Base-by-base conservation (phyloP, 805 yeast genomes). In the Metschnikowia arizonensis region DNA sequence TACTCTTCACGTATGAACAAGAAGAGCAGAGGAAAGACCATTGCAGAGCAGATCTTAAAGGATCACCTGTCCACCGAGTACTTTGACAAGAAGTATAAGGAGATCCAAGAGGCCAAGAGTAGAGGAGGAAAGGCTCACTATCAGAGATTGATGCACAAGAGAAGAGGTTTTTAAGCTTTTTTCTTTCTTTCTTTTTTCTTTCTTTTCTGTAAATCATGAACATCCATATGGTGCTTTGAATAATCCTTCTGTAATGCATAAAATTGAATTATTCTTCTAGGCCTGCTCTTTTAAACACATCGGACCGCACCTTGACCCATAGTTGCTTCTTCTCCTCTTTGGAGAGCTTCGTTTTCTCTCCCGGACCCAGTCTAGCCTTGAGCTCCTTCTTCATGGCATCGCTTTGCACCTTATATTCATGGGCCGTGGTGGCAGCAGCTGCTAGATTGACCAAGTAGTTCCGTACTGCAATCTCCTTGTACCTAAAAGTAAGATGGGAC, bases 1-100 rank as follows among this genome's bases (percentile, higher is more conserved):
- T 87, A 74, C 67, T 78, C 82, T 31, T 68, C 80, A 4, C 73
- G 95, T 50, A 55, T 91, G 52, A 74, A 79, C 44, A 79, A 80
- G 53, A 85, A 78, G 57, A 82, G 85, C 55, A 79, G 96, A 54
- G 88, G 89, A 48, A 73, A 73, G 47, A 85, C 91, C 1, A 74
- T 93, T 54, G 82, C 90, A 32, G 93, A 86, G 48, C 95, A 90
- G 62, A 73, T 93, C 33, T 70, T 93, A 69, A 77, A 83, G 45
- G 96, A 88, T 60, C 76, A 73, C 40, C 80, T 79, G 33, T 71
- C 87, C 2, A 78, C 77, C 54, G 76, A 78, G 50, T 91, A 89
- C 69, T 90, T 89, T 76, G 86, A 85, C 74, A 79, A 89, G 55
- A 86, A 85, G 66, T 91, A 85, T 61, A 62, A 68, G 28, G 96